These are phyloP conservation scores for Trichosporon faecale DNA, from an alignment of 1,284 basidiomycete species.

Conservation along the genomic window DNA sequence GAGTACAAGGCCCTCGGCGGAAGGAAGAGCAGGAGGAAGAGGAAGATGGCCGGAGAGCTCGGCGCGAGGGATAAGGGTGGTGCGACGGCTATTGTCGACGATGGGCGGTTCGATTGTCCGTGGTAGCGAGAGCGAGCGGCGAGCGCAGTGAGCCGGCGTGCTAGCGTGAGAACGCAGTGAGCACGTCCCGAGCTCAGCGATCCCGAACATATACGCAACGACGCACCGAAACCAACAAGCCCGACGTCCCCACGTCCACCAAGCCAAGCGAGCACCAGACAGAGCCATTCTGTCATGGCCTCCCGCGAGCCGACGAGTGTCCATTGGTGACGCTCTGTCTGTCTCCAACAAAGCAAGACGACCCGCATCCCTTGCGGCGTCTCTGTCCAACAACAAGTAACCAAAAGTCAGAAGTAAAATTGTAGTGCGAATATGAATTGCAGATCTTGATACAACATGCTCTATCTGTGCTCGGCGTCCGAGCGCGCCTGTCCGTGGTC, in stretches of 20 bases:
- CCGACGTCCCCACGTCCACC: too few relatives aligned
- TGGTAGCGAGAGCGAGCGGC: conserved; percentile 28
- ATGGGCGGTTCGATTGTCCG: conserved; percentile 46
- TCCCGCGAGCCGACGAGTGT: too few relatives aligned
- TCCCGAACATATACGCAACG: too few relatives aligned
- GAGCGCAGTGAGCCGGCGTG: not conserved
- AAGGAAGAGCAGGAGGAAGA: conserved; percentile 65
- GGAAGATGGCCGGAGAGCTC: conserved; percentile 54
- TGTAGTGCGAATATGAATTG: not conserved
- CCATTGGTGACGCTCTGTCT: too few relatives aligned
- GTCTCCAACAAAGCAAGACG: too few relatives aligned
- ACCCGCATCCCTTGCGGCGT: too few relatives aligned
- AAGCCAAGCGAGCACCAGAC: too few relatives aligned
- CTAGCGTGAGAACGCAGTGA: not conserved
- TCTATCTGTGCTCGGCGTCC: not conserved
- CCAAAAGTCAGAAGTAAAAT: not conserved
- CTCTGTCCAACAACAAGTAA: too few relatives aligned
- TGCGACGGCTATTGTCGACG: conserved; percentile 32
- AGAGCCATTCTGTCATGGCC: too few relatives aligned
- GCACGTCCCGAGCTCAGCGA: too few relatives aligned
- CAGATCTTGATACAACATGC: not conserved
- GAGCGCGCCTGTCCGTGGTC: too few relatives aligned
- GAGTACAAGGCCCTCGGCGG: conserved; percentile 85
- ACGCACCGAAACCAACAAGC: too few relatives aligned
- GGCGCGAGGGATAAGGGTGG: conserved; percentile 45